phyloP scores from a whole-genome alignment of 2,329 filamentous ascomycete genomes.

The Pseudocercospora pini-densiflorae region DNA sequence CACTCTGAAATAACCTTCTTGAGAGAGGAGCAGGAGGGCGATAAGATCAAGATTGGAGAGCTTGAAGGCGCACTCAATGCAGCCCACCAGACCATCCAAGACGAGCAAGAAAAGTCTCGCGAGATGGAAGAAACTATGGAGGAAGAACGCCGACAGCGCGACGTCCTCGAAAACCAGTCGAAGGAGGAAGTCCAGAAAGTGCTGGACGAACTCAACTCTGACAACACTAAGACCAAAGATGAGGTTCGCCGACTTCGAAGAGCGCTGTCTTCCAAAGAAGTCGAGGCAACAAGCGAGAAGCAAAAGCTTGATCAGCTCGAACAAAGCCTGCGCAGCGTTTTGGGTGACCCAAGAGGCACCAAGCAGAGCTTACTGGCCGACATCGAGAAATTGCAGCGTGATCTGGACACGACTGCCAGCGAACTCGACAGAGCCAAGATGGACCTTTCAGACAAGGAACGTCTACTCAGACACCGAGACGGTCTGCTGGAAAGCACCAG shows the following conservation, averaged over 20 bases:
- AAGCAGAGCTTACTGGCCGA: conserved; percentile 83
- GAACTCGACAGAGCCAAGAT: conserved; percentile 80
- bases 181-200: conserved; percentile 95
- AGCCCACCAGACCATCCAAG: conserved; percentile 77
- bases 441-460: conserved; percentile 85
- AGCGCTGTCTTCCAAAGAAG: conserved; percentile 79
- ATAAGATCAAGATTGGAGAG: conserved; percentile 98
- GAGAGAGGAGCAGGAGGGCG: conserved; percentile 92
- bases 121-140: conserved; percentile 67
- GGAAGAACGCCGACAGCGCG: conserved; percentile 82
- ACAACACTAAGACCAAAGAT: conserved; percentile 81
- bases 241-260: conserved; percentile 83
- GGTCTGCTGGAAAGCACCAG: conserved; percentile 84
- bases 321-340: conserved; percentile 80
- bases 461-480: conserved; percentile 87
- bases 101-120: conserved; percentile 73
- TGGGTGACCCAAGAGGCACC: conserved; percentile 87
- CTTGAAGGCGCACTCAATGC: conserved; percentile 81
- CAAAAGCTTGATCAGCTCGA: conserved; percentile 89
- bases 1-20: conserved; percentile 94
- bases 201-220: conserved; percentile 88
- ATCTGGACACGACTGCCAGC: conserved; percentile 80
- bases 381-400: conserved; percentile 80
- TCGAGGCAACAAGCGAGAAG: conserved; percentile 89
- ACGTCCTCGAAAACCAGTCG: conserved; percentile 83